A percentile compares a stretch with the other conserved stretches of the same genome.
Conservation (phyloP, 1,139 yeast species). For the Candida tropicalis region DNA sequence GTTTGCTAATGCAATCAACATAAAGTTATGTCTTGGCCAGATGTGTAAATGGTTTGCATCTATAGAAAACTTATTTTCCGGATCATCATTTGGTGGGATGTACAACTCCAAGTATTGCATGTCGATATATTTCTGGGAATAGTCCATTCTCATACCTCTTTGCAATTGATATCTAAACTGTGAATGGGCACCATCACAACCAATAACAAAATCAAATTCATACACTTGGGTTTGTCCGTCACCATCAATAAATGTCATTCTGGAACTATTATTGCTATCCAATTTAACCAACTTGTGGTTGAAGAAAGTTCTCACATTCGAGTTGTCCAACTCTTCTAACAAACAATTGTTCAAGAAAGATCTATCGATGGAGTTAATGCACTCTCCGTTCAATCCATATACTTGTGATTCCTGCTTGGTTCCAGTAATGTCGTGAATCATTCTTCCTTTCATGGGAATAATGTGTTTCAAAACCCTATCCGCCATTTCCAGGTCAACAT, state of each 20-base stretch:
- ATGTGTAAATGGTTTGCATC: slow-evolving; percentile 84
- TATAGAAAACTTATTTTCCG: slow-evolving; percentile 42
- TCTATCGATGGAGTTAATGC: slow-evolving; percentile 85
- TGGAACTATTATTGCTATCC: slow-evolving; percentile 23
- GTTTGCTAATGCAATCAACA: slow-evolving; percentile 91
- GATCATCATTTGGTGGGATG: slow-evolving; percentile 57
- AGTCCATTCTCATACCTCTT: slow-evolving; percentile 68
- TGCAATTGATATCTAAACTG: slow-evolving; percentile 72
- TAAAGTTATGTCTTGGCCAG: slow-evolving; percentile 87
- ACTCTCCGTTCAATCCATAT: slow-evolving; percentile 84
- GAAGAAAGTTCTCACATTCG: slow-evolving; percentile 51
- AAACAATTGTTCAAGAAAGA: slow-evolving; percentile 65
- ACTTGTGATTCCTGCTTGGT: slow-evolving; percentile 62
- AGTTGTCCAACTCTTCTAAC: slow-evolving; percentile 59
- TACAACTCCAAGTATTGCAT: slow-evolving; percentile 80
- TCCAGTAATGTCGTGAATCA: slow-evolving; percentile 79
- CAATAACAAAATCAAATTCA: slow-evolving; percentile 64
- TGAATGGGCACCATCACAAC: slow-evolving; percentile 88
- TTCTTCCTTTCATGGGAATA: slow-evolving; percentile 86
- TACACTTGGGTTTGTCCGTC: slow-evolving; percentile 19
- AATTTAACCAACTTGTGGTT: slow-evolving; percentile 54
- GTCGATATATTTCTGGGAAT: slow-evolving; percentile 76
- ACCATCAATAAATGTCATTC: slow-evolving; percentile 16
- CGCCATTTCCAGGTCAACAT: slow-evolving; percentile 63
- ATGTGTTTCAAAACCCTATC: slow-evolving; percentile 57